These are phyloP conservation scores for Petunia hybrid DNA, from an alignment of 305 asterid genomes.

Conservation along the genomic window DNA sequence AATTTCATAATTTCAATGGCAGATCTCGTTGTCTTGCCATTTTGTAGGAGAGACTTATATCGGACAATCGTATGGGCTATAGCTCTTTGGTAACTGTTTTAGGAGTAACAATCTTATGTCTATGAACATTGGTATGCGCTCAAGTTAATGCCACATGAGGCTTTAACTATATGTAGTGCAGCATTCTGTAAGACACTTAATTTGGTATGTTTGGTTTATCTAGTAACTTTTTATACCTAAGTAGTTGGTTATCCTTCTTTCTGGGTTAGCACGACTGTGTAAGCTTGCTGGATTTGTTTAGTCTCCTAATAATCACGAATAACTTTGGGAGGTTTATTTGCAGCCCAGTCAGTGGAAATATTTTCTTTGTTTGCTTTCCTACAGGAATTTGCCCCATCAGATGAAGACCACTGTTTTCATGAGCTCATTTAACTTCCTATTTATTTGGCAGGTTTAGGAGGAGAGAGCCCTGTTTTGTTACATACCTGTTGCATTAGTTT, in stretches of 20 bases:
- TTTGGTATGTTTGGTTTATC: neutral
- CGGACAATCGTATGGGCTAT: slow-evolving; percentile 53
- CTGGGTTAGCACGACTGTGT: neutral
- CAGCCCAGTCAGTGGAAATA: neutral
- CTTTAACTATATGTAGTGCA: slow-evolving; percentile 34
- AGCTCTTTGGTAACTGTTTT: slow-evolving; percentile 54
- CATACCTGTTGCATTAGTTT: slow-evolving; percentile 32
- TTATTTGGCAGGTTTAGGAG: slow-evolving; percentile 54
- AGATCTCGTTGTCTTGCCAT: slow-evolving; percentile 58
- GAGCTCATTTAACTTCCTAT: slow-evolving; percentile 34
- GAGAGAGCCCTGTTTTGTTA: slow-evolving; percentile 35
- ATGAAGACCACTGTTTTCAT: slow-evolving; percentile 29
- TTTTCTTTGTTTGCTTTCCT: slow-evolving; percentile 13
- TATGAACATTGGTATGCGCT: slow-evolving; percentile 47
- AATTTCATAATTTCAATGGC: slow-evolving; percentile 53
- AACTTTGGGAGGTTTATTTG: slow-evolving; percentile 5
- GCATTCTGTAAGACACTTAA: slow-evolving; percentile 39
- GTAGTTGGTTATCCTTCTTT: neutral
- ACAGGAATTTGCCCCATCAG: slow-evolving; percentile 27
- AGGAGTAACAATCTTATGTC: slow-evolving; percentile 57
- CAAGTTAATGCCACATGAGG: slow-evolving; percentile 38
- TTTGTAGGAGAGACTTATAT: slow-evolving; percentile 70
- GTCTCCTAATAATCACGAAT: neutral
- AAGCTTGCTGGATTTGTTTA: neutral
- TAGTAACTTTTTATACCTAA: slow-evolving; percentile 5